A percentile compares a stretch with the other conserved stretches of the same genome.
Conservation (phyloP, 257 asterid genomes). For the Lithospermum erythrorhizon region DNA sequence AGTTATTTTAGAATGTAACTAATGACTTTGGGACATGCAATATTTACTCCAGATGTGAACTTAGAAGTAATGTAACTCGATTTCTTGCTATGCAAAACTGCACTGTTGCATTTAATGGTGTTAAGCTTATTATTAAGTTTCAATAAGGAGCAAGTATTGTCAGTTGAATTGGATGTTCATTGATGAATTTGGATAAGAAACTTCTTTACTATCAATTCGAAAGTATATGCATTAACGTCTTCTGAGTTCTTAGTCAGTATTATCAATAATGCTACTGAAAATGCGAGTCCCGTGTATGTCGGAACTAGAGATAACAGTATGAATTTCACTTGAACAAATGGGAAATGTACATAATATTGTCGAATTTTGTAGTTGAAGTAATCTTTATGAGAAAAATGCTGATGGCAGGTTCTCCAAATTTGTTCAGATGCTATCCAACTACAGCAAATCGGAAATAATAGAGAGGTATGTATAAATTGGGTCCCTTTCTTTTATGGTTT, state of each 20-base stretch:
- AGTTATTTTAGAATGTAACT: background rate
- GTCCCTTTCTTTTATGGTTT: background rate
- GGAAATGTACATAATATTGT: too few relatives aligned
- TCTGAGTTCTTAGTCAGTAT: too few relatives aligned
- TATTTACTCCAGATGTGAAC: too few relatives aligned
- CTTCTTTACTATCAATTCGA: background rate
- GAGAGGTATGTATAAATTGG: slow-evolving; percentile 43
- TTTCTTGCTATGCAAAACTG: background rate
- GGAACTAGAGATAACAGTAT: background rate
- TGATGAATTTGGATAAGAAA: too few relatives aligned
- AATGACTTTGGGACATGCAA: background rate
- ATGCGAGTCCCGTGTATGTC: too few relatives aligned
- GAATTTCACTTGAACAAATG: too few relatives aligned
- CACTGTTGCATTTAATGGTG: too few relatives aligned
- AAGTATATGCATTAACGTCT: too few relatives aligned
- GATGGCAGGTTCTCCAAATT: slow-evolving; percentile 19
- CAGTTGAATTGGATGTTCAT: too few relatives aligned
- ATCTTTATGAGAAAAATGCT: slow-evolving; percentile 9
- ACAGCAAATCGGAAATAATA: slow-evolving; percentile 61
- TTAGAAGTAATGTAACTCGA: background rate
- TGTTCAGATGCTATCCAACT: slow-evolving; percentile 56
- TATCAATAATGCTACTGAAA: too few relatives aligned
- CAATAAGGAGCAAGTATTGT: too few relatives aligned
- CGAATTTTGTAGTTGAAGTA: background rate
- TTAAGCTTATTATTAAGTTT: too few relatives aligned